Percentiles rank a stretch among this genome's conserved stretches.
These are phyloP conservation scores for Nematocida ironsii DNA, from an alignment of 371 early-diverging fungal species.

Conservation along the genomic window DNA sequence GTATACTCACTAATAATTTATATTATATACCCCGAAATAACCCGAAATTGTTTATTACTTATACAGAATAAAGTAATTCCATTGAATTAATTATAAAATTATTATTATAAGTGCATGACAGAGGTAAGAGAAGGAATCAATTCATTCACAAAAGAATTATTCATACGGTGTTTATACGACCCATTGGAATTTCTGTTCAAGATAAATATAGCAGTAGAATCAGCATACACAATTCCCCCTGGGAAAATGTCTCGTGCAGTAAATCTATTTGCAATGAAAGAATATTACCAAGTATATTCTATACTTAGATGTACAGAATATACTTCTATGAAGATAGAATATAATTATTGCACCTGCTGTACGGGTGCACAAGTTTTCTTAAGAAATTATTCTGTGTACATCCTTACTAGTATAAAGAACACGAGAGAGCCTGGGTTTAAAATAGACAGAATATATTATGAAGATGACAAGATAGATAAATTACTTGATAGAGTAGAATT, in stretches of 20 bases:
- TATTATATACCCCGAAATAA: no score
- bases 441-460: neutral
- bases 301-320: slow-evolving; percentile 32
- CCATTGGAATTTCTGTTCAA: slow-evolving; percentile 65
- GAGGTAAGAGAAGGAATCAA: slow-evolving; percentile 27
- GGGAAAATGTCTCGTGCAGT: slow-evolving; percentile 18
- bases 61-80: neutral
- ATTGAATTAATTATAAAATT: slow-evolving; percentile 21
- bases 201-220: slow-evolving; percentile 36
- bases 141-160: slow-evolving; percentile 38
- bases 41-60: neutral
- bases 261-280: slow-evolving; percentile 58
- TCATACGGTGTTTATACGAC: slow-evolving; percentile 54
- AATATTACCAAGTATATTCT: slow-evolving; percentile 57
- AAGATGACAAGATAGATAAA: neutral
- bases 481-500: neutral
- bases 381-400: slow-evolving; percentile 59
- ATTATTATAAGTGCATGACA: slow-evolving; percentile 26
- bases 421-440: neutral
- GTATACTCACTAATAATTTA: no score
- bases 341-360: slow-evolving; percentile 63
- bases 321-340: slow-evolving; percentile 1
- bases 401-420: slow-evolving; percentile 35
- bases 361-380: slow-evolving; percentile 45
- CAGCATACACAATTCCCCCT: neutral